A percentile compares a stretch with the other conserved stretches of the same genome.
These are phyloP conservation scores for Trametes polyzona DNA, from an alignment of 1,284 basidiomycete species.

Conservation along the genomic window DNA sequence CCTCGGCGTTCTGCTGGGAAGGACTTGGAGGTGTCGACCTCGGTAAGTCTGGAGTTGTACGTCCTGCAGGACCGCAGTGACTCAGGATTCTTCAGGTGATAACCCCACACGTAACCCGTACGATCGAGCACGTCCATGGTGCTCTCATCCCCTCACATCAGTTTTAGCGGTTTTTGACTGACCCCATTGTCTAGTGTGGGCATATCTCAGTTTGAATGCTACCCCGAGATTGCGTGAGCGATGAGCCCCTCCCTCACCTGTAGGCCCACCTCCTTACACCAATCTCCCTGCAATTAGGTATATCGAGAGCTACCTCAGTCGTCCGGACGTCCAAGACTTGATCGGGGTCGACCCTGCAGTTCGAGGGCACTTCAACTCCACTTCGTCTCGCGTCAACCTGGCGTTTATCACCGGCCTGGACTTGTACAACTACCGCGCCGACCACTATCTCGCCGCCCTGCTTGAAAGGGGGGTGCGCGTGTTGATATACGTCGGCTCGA, in stretches of 20 bases:
- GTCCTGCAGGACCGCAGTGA: neutral
- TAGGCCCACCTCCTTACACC: neutral
- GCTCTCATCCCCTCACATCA: neutral
- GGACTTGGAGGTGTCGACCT: slow-evolving; percentile 21
- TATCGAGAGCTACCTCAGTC: slow-evolving; percentile 57
- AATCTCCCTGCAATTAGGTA: slow-evolving; percentile 30
- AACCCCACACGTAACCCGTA: neutral
- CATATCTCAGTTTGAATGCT: neutral
- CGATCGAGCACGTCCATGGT: neutral
- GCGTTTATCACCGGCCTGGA: slow-evolving; percentile 49
- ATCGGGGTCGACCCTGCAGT: slow-evolving; percentile 58
- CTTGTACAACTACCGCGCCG: slow-evolving; percentile 44
- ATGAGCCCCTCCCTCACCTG: neutral
- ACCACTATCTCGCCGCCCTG: slow-evolving; percentile 65
- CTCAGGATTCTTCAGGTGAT: neutral
- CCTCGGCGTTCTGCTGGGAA: slow-evolving; percentile 40
- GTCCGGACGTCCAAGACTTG: slow-evolving; percentile 51
- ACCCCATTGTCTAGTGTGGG: neutral
- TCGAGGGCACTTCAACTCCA: slow-evolving; percentile 47
- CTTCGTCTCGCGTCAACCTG: slow-evolving; percentile 40
- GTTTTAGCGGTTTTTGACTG: neutral
- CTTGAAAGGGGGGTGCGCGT: slow-evolving; percentile 44
- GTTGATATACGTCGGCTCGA: slow-evolving; percentile 75
- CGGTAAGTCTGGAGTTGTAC: neutral
- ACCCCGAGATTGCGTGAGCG: slow-evolving; percentile 13